A percentile compares a stretch with the other conserved stretches of the same genome.
phyloP scores from a whole-genome alignment of 2,329 filamentous ascomycete species.

The Arthrobotrys pseudoclavata region DNA sequence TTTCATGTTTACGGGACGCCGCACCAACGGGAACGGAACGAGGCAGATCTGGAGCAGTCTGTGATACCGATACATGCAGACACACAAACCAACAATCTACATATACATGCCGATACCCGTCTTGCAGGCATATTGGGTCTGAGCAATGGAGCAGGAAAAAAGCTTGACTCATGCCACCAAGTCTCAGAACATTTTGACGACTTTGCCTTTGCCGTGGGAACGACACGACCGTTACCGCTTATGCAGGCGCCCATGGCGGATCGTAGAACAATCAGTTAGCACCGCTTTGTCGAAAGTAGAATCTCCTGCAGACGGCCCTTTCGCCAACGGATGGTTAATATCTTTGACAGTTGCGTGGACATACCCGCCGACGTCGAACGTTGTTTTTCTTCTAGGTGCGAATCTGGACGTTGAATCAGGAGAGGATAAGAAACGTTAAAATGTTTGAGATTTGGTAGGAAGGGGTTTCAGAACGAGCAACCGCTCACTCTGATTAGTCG shows the following conservation, averaged over 20 bases:
- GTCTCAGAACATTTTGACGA: constrained; percentile 26
- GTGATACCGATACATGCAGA: constrained; percentile 13
- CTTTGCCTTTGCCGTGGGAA: neutral
- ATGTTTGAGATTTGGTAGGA: constrained; percentile 46
- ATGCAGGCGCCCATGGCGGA: constrained; percentile 31
- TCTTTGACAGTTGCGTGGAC: constrained; percentile 24
- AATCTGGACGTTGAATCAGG: constrained; percentile 43
- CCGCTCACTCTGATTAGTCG: constrained; percentile 50
- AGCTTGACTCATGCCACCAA: constrained; percentile 38
- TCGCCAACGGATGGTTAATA: constrained; percentile 15
- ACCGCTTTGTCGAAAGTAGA: constrained; percentile 14
- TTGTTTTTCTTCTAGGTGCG: constrained; percentile 21
- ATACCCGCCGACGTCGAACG: constrained; percentile 16
- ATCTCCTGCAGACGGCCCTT: constrained; percentile 4
- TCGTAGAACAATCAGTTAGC: constrained; percentile 10
- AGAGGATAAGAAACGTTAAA: constrained; percentile 51
- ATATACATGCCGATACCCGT: constrained; percentile 23
- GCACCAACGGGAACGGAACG: constrained; percentile 13
- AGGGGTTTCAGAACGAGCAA: constrained; percentile 46
- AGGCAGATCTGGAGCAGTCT: constrained; percentile 15
- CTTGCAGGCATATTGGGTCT: neutral
- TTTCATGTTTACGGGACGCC: constrained; percentile 10
- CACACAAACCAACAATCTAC: constrained; percentile 4
- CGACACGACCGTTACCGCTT: constrained; percentile 23
- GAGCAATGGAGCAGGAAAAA: neutral